Evolutionary conservation across 352 stramenopile genomes (phyloP).

Genomic region (Phytophthora citrophthora): DNA sequence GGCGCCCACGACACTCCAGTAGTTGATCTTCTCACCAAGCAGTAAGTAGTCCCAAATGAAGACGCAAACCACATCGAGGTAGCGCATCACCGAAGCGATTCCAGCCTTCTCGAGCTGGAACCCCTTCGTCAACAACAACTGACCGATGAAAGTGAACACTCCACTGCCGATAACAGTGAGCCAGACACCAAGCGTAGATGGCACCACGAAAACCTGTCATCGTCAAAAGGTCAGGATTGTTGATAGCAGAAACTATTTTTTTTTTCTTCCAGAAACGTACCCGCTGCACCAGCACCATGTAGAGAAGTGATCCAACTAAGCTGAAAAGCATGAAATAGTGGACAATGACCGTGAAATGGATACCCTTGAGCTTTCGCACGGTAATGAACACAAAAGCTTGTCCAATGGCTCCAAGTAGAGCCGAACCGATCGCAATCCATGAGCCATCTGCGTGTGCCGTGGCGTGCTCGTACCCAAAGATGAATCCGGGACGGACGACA

Average conservation of each 20-base stretch:
- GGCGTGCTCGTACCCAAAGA: constrained; percentile 59
- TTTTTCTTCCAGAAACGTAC: constrained; percentile 30
- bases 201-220: constrained; percentile 52
- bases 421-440: constrained; percentile 57
- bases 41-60: constrained; percentile 82
- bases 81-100: constrained; percentile 85
- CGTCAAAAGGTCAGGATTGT: constrained; percentile 7
- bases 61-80: constrained; percentile 84
- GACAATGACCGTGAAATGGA: constrained; percentile 69
- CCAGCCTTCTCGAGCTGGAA: constrained; percentile 88
- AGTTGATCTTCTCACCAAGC: constrained; percentile 69
- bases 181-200: constrained; percentile 50
- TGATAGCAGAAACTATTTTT: neutral
- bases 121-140: constrained; percentile 77
- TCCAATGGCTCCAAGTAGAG: constrained; percentile 57
- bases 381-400: constrained; percentile 78
- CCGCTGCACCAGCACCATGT: constrained; percentile 61
- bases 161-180: constrained; percentile 55
- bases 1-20: constrained; percentile 75
- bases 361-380: constrained; percentile 64
- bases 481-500: constrained; percentile 54
- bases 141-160: constrained; percentile 72
- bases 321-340: constrained; percentile 86
- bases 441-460: constrained; percentile 50
- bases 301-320: constrained; percentile 48